Conservation (phyloP, 192 early-diverging fungal species). For the Linnemannia exigua region DNA sequence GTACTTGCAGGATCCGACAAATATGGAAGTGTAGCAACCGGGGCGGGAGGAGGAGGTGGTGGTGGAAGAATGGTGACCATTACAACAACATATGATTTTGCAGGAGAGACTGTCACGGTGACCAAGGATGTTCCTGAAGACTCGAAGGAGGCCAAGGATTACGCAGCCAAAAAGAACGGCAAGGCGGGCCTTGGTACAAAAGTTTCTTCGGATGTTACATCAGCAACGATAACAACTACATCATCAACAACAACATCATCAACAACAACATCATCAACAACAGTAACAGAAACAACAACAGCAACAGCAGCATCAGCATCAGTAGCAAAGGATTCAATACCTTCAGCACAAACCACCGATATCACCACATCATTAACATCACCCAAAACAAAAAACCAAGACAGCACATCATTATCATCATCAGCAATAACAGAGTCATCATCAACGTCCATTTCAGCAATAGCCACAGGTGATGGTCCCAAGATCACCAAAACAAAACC, state of each 20-base stretch:
- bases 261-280: not conserved
- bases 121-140: conserved; percentile 55
- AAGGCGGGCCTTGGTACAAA: not conserved
- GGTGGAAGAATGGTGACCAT: conserved; percentile 51
- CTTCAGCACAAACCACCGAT: conserved; percentile 1
- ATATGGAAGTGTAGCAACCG: not conserved
- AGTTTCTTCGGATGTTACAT: not conserved
- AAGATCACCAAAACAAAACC: conserved; percentile 18
- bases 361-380: not conserved
- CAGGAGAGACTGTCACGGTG: conserved; percentile 53
- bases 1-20: not conserved
- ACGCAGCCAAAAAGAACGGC: conserved; percentile 17
- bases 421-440: not conserved
- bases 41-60: not conserved
- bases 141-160: conserved; percentile 56
- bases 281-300: not conserved
- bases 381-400: not conserved
- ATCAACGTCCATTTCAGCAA: not conserved
- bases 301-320: no score
- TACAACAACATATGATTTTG: conserved; percentile 56
- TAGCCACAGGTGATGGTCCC: not conserved
- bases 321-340: conserved; percentile 1
- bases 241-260: no score
- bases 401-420: not conserved
- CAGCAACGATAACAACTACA: not conserved